Evolutionary conservation across 805 yeast genomes (phyloP).

Genomic region (Yarrowia yakushimensis): DNA sequence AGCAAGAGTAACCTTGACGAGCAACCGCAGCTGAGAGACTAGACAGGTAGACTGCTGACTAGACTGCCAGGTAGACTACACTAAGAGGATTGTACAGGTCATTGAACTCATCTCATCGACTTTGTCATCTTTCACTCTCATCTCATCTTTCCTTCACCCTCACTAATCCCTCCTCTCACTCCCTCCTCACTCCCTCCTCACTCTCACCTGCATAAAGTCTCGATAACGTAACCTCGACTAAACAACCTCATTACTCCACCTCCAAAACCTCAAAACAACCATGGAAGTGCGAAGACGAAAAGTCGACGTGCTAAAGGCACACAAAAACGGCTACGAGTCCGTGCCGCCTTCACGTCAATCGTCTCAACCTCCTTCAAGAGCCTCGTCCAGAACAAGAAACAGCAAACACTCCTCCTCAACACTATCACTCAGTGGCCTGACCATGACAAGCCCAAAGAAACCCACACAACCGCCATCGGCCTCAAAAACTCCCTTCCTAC

Average conservation of each 20-base stretch:
- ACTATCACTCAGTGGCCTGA: background rate
- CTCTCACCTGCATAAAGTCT: too few relatives aligned
- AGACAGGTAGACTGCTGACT: too few relatives aligned
- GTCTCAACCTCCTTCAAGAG: constrained; percentile 5
- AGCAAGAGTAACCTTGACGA: too few relatives aligned
- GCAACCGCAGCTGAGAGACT: too few relatives aligned
- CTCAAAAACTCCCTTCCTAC: constrained; percentile 13
- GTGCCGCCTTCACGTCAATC: constrained; percentile 9
- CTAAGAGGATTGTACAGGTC: too few relatives aligned
- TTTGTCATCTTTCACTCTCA: too few relatives aligned
- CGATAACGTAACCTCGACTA: too few relatives aligned
- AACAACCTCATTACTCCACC: background rate
- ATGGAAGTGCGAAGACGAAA: constrained; percentile 15
- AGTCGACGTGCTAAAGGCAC: constrained; percentile 15
- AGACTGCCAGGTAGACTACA: too few relatives aligned
- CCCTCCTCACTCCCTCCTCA: too few relatives aligned
- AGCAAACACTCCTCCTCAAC: constrained; percentile 14
- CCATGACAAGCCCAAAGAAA: background rate
- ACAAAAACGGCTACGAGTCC: constrained; percentile 22
- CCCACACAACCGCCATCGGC: background rate
- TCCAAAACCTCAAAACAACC: background rate
- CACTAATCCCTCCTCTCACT: too few relatives aligned
- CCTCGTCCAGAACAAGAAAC: constrained; percentile 7
- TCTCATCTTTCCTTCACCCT: too few relatives aligned
- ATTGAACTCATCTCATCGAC: too few relatives aligned